Evolutionary conservation across 1,284 basidiomycete species (phyloP).

Genomic region (Agroathelia rolfsii): DNA sequence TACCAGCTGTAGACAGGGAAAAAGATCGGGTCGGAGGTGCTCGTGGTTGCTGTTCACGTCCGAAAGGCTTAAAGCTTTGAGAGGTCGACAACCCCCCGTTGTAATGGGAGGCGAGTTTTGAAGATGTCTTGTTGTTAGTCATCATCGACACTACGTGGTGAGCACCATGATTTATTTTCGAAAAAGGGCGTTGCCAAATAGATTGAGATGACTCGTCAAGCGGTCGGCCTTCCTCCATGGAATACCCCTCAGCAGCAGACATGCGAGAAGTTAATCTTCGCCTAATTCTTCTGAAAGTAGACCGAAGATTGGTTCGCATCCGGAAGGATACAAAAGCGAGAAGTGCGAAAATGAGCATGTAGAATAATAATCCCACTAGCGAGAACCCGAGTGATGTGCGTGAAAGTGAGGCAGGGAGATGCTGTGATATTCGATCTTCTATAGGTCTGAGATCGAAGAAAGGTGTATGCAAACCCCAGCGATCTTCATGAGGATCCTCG

Average conservation of each 20-base stretch:
- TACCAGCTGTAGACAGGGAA: conserved; percentile 23
- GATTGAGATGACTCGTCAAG: too few relatives aligned
- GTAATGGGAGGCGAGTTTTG: conserved; percentile 16
- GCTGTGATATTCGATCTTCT: conserved; percentile 52
- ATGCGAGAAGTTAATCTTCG: too few relatives aligned
- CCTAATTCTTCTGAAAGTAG: conserved; percentile 35
- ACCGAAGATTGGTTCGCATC: conserved; percentile 42
- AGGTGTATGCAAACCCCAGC: too few relatives aligned
- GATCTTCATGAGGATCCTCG: conserved; percentile 61
- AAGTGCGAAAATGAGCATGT: conserved; percentile 31
- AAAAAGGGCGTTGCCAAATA: too few relatives aligned
- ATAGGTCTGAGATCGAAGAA: conserved; percentile 49
- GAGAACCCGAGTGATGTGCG: conserved; percentile 62
- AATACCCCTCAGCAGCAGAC: conserved; percentile 32
- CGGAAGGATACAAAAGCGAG: conserved; percentile 38
- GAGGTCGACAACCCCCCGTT: too few relatives aligned
- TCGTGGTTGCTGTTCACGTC: conserved; percentile 17
- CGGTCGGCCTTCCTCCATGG: conserved; percentile 64
- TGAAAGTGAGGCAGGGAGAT: conserved; percentile 49
- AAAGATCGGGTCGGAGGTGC: conserved; percentile 23
- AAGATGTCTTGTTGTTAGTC: conserved; percentile 9
- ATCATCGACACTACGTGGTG: conserved; percentile 4
- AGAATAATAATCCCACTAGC: conserved; percentile 48
- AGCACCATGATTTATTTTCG: conserved; percentile 17
- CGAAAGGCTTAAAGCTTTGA: too few relatives aligned